Percentiles rank a stretch among this genome's conserved stretches.
Evolutionary conservation across 208 protist species (phyloP).

Genomic region (Wallacemonas sp.): DNA sequence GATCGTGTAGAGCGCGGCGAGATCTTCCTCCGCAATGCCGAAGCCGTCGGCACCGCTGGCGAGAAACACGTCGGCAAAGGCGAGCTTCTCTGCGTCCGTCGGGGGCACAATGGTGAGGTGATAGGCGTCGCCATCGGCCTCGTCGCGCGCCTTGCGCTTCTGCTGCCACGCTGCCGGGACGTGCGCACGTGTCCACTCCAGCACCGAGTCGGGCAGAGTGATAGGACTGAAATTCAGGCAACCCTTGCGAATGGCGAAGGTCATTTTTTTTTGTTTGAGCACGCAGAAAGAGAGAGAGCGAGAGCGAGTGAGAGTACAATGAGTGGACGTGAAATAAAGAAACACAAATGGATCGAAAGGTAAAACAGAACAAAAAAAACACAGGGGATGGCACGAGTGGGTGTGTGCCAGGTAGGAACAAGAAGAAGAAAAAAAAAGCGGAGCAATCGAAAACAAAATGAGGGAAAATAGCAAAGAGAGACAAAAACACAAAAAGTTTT

Average conservation of each 20-base stretch:
- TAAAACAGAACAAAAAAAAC: background rate
- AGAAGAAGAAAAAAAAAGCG: too few species aligned
- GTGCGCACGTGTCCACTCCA: background rate
- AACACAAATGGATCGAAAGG: background rate
- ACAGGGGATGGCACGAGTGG: too few species aligned
- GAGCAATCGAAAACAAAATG: too few species aligned
- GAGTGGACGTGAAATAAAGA: background rate
- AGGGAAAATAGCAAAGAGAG: too few species aligned
- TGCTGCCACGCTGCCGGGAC: conserved; percentile 13
- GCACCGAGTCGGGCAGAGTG: conserved; percentile 3
- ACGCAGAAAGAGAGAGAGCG: conserved; percentile 11
- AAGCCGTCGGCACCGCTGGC: conserved; percentile 1
- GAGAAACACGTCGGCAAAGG: conserved; percentile 14
- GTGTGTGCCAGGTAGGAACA: too few species aligned
- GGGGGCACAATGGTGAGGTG: conserved; percentile 22
- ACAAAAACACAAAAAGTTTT: too few species aligned
- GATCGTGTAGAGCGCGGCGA: conserved; percentile 14
- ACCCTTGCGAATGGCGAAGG: conserved; percentile 13
- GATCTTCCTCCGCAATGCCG: conserved; percentile 4
- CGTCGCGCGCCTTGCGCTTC: conserved; percentile 6
- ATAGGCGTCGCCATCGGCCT: conserved; percentile 14
- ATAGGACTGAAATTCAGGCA: conserved; percentile 4
- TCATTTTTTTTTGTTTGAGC: background rate
- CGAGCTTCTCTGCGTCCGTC: conserved; percentile 10
- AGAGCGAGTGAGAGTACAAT: conserved; percentile 1